Conservation (phyloP, 306 rosid genomes). For the peach (Prunus persica) region Prunus_persica_NCBIv2 NC_034013.1:10780501-10781000, state of each 20-base stretch:
- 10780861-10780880: conserved; percentile 96
- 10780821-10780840: conserved; percentile 90
- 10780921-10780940: not conserved
- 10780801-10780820: conserved; percentile 65
- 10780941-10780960: not conserved
- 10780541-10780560: conserved; percentile 97
- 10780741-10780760: not conserved
- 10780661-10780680: not conserved
- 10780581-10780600: conserved; percentile 50
- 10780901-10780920: conserved; percentile 64
- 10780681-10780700: not conserved
- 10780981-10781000: not conserved
- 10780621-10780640: not conserved
- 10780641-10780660: not conserved
- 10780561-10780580: conserved; percentile 89
- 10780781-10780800: not conserved
- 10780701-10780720: too few relatives aligned
- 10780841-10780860: conserved; percentile 94
- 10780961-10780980: not conserved
- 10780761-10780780: not conserved
- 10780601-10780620: conserved; percentile 30
- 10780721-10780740: too few relatives aligned
- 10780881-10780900: conserved; percentile 98
- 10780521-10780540: conserved; percentile 95
- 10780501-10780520: conserved; percentile 99